These are phyloP conservation scores for Aureobasidium subglaciale DNA, from an alignment of 2,329 filamentous ascomycete species.

Conservation along the genomic window DNA sequence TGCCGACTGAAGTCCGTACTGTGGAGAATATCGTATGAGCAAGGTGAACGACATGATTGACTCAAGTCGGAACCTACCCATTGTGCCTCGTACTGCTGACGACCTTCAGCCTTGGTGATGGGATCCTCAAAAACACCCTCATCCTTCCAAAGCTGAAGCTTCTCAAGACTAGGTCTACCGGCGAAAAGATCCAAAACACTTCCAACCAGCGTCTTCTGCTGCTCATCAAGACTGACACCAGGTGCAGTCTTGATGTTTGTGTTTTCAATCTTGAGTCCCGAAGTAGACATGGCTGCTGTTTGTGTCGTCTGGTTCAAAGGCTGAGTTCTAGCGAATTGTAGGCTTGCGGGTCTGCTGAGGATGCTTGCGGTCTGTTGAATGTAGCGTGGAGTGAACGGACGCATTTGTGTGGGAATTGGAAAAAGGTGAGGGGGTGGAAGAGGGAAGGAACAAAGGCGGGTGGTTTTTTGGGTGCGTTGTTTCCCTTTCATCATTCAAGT, in stretches of 20 bases:
- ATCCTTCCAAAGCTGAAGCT: slow-evolving; percentile 54
- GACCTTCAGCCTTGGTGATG: slow-evolving; percentile 50
- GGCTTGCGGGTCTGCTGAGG: slow-evolving; percentile 8
- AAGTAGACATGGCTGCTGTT: slow-evolving; percentile 28
- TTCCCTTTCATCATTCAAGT: neutral
- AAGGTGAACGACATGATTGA: neutral
- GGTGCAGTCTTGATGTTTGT: slow-evolving; percentile 46
- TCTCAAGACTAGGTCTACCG: slow-evolving; percentile 51
- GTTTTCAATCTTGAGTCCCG: slow-evolving; percentile 44
- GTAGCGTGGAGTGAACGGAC: slow-evolving; percentile 15
- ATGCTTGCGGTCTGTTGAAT: slow-evolving; percentile 1
- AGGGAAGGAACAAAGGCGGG: too few relatives aligned
- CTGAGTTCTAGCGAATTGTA: slow-evolving; percentile 1
- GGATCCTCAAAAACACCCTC: slow-evolving; percentile 53
- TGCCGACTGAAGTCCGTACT: slow-evolving; percentile 53
- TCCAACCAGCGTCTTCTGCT: slow-evolving; percentile 50
- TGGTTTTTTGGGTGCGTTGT: neutral
- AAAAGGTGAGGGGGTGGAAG: neutral
- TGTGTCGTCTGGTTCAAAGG: slow-evolving; percentile 4
- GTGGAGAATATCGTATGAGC: neutral
- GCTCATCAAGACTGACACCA: slow-evolving; percentile 43
- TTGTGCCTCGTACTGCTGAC: slow-evolving; percentile 46
- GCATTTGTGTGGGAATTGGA: neutral
- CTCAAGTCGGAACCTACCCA: slow-evolving; percentile 28
- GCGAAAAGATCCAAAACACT: slow-evolving; percentile 57